Evolutionary conservation across 257 asterid species (phyloP).

Genomic region (Plantago ovata): DNA sequence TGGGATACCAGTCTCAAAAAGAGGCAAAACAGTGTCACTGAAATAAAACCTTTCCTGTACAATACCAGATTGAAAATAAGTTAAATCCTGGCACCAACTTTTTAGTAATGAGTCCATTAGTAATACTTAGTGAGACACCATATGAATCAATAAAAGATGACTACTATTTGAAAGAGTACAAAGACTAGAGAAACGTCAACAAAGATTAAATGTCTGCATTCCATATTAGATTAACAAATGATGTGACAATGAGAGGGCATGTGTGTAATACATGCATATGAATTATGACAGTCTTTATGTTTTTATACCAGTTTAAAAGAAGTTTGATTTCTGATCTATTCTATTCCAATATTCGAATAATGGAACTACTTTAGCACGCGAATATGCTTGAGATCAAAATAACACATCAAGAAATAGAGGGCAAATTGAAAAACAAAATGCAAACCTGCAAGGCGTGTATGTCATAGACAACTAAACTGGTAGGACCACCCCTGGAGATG

Average conservation of each 20-base stretch:
- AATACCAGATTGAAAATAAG: constrained; percentile 16
- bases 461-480: constrained; percentile 82
- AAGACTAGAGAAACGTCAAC: too few species aligned
- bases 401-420: background rate
- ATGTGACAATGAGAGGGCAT: too few species aligned
- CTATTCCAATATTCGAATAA: too few species aligned
- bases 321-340: too few species aligned
- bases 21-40: constrained; percentile 80
- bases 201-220: too few species aligned
- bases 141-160: background rate
- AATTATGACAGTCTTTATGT: too few species aligned
- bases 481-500: constrained; percentile 91
- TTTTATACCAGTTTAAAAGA: too few species aligned
- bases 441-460: constrained; percentile 89
- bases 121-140: background rate
- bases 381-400: too few species aligned
- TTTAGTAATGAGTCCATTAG: background rate
- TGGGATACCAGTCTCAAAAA: constrained; percentile 93
- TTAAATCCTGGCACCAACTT: constrained; percentile 2
- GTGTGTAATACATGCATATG: too few species aligned
- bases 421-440: background rate
- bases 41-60: constrained; percentile 91
- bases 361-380: too few species aligned
- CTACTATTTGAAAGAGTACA: too few species aligned
- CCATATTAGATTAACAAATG: too few species aligned